These are phyloP conservation scores for Rhododendron henanense DNA, from an alignment of 148 eudicot species.

Conservation along the genomic window DNA sequence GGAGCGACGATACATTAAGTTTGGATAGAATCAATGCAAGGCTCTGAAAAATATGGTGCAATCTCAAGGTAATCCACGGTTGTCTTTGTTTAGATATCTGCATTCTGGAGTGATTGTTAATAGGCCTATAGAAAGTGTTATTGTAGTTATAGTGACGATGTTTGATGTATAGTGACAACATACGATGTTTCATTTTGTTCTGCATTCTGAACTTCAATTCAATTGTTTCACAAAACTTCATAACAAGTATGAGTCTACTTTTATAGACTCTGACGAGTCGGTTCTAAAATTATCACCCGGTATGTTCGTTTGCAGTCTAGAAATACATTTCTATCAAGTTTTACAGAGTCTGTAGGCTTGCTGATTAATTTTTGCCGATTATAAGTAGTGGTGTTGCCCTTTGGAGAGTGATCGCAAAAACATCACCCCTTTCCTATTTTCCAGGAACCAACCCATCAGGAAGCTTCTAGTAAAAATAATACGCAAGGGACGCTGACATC, in stretches of 20 bases:
- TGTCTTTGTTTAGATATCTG: not conserved
- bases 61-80: slow-evolving; percentile 10
- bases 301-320: not conserved
- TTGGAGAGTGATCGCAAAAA: not conserved
- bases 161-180: not conserved
- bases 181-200: not conserved
- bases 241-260: not conserved
- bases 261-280: not conserved
- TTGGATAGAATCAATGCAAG: slow-evolving; percentile 39
- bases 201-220: not conserved
- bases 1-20: slow-evolving; percentile 22
- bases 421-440: slow-evolving; percentile 4
- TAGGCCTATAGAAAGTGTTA: not conserved
- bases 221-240: not conserved
- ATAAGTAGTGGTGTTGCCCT: slow-evolving; percentile 12
- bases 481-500: slow-evolving; percentile 10
- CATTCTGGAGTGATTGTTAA: not conserved
- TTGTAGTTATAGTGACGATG: not conserved
- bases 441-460: slow-evolving; percentile 1
- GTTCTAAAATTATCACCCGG: not conserved
- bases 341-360: not conserved
- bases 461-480: slow-evolving; percentile 10
- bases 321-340: not conserved
- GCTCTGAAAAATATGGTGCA: slow-evolving; percentile 27
- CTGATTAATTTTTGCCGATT: not conserved